Evolutionary conservation across 768 basidiomycete genomes (phyloP).

Genomic region (Sporobolomyces pararoseus): DNA sequence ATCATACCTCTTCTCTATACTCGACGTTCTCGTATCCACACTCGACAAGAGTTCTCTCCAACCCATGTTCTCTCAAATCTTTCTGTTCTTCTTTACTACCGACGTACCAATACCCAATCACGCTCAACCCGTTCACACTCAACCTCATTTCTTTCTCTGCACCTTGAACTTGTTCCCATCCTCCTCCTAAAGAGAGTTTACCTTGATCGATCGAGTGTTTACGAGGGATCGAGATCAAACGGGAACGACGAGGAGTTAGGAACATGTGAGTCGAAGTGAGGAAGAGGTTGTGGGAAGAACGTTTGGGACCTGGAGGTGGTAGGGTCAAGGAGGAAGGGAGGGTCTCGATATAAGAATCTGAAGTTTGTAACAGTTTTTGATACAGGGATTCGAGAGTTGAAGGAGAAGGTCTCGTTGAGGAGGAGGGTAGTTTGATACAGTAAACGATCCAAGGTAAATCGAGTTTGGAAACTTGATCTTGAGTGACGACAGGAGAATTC

Average conservation of each 20-base stretch:
- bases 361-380: not conserved
- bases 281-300: slow-evolving; percentile 31
- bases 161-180: slow-evolving; percentile 6
- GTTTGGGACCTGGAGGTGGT: slow-evolving; percentile 7
- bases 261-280: slow-evolving; percentile 12
- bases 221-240: not conserved
- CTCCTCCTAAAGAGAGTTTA: not conserved
- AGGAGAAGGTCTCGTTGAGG: not conserved
- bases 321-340: not conserved
- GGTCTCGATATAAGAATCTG: not conserved
- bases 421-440: slow-evolving; percentile 11
- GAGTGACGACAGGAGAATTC: not conserved
- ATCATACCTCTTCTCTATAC: not conserved
- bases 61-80: not conserved
- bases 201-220: slow-evolving; percentile 2
- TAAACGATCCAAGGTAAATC: slow-evolving; percentile 21
- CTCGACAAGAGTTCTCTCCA: slow-evolving; percentile 1
- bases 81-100: not conserved
- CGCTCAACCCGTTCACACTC: slow-evolving; percentile 22
- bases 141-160: slow-evolving; percentile 12
- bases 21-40: slow-evolving; percentile 24
- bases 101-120: slow-evolving; percentile 19
- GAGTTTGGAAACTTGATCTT: not conserved
- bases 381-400: not conserved
- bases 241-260: slow-evolving; percentile 18